phyloP scores from a whole-genome alignment of 2,329 filamentous ascomycete species.

The Coniochaeta prunicola region DNA sequence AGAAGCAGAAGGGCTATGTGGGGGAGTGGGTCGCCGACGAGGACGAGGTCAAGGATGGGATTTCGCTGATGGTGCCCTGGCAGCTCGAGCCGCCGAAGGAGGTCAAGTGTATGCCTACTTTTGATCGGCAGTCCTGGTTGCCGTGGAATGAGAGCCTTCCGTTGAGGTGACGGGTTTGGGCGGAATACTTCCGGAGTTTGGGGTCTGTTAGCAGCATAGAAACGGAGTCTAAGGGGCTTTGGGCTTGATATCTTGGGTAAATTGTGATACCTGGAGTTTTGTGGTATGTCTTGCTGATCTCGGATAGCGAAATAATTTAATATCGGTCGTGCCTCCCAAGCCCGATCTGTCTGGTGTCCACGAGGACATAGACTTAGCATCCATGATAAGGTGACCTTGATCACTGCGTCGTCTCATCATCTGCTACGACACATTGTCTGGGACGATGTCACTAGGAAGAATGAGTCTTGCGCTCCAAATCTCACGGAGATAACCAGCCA shows the following conservation, averaged over 20 bases:
- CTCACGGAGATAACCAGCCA: background rate
- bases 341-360: background rate
- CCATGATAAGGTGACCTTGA: background rate
- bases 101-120: slow-evolving; percentile 40
- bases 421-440: background rate
- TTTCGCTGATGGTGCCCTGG: slow-evolving; percentile 31
- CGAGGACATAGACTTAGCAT: background rate
- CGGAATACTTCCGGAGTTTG: background rate
- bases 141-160: slow-evolving; percentile 28
- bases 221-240: background rate
- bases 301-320: background rate
- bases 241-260: background rate
- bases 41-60: slow-evolving; percentile 15
- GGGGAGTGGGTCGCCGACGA: slow-evolving; percentile 24
- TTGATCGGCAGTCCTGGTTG: slow-evolving; percentile 31
- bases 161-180: background rate
- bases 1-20: slow-evolving; percentile 41
- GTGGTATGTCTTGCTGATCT: background rate
- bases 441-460: background rate
- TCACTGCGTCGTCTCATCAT: background rate
- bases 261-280: background rate
- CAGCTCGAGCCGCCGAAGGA: slow-evolving; percentile 30
- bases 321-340: background rate
- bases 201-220: background rate
- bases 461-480: background rate